These are phyloP conservation scores for Huntiella bhutanensis DNA, from an alignment of 2,329 filamentous ascomycete species.

Conservation along the genomic window DNA sequence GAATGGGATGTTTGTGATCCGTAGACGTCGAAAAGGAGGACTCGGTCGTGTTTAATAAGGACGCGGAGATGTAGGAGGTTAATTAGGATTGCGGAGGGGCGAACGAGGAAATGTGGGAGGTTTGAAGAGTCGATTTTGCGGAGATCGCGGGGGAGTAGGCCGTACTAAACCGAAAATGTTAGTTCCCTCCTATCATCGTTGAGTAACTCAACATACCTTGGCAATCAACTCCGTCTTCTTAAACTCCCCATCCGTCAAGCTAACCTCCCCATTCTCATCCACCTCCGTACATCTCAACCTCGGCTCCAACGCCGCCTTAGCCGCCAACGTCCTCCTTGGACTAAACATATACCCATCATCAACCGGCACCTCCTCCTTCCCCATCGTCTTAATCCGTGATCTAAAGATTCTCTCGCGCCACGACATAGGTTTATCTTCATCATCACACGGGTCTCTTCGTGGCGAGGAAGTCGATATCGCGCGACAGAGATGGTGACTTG, in stretches of 20 bases:
- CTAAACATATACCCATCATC: conserved; percentile 11
- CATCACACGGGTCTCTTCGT: not conserved
- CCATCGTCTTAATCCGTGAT: conserved; percentile 8
- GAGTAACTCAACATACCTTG: conserved; percentile 37
- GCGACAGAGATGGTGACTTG: not conserved
- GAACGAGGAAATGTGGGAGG: conserved; percentile 84
- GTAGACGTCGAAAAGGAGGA: conserved; percentile 90
- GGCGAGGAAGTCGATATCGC: no score
- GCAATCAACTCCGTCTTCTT: conserved; percentile 95
- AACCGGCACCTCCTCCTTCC: conserved; percentile 6
- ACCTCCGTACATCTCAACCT: conserved; percentile 87
- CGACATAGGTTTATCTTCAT: conserved; percentile 10
- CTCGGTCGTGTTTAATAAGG: conserved; percentile 83
- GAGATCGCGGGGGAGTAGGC: conserved; percentile 78
- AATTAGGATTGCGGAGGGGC: conserved; percentile 79
- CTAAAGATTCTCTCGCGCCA: conserved; percentile 11
- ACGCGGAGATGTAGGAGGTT: conserved; percentile 94
- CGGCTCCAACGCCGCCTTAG: conserved; percentile 66
- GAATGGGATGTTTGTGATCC: conserved; percentile 88
- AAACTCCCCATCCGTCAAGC: conserved; percentile 84
- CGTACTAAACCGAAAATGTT: conserved; percentile 40
- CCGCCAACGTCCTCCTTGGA: conserved; percentile 31
- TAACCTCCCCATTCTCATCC: conserved; percentile 79
- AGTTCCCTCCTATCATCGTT: conserved; percentile 12
- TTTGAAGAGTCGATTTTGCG: conserved; percentile 96